Base-by-base conservation (phyloP, 1,139 yeast genomes). In the Nakaseomyces bracarensis region DNA sequence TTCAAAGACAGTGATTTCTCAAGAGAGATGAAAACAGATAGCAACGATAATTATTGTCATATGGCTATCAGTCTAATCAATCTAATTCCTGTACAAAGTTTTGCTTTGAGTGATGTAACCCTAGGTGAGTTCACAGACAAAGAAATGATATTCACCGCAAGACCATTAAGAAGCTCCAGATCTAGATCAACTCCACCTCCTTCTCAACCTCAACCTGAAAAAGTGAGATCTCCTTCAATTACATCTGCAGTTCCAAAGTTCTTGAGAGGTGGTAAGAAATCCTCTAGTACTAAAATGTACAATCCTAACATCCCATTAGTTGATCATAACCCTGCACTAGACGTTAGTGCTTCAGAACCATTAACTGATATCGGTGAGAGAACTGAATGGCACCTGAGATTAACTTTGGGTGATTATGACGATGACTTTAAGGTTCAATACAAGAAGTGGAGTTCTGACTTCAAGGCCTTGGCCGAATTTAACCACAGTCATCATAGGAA, bases 1-100 rank as follows among this genome's bases (percentile, higher is more conserved):
- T 82, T 80, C 61, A 77, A 75, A 57, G 67, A 79, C 1, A 63
- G 71, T 23, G 82, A 79, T 56, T 66, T 83, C 38, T 72, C 74
- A 51, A 75, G 16, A 1, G 39, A 26, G 16, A 20, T 26, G 29
- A 27, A 13, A 20, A 11, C 39, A 2, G 22, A 15, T 13, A 15
- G 33, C 10, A 28, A 27, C 26, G 26, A 33, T n/a, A 33, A 33
- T n/a, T 33, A 20, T 16, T 33, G 36, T 21, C 36, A 33, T 26
- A 33, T 13, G 15, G 36, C 36, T 20, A 33, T 33, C 14, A 33
- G 36, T 33, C 21, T 33, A 16, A 18, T 20, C 10, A 33, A 33
- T 11, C 11, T 33, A 14, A 20, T 33, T 14, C 36, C 36, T 14
- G 36, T 20, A 13, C 20, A 33, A 26, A 33, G 36, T 33, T 33